Evolutionary conservation across 768 basidiomycete genomes (phyloP).

Genomic region (Leccinum boreale): DNA sequence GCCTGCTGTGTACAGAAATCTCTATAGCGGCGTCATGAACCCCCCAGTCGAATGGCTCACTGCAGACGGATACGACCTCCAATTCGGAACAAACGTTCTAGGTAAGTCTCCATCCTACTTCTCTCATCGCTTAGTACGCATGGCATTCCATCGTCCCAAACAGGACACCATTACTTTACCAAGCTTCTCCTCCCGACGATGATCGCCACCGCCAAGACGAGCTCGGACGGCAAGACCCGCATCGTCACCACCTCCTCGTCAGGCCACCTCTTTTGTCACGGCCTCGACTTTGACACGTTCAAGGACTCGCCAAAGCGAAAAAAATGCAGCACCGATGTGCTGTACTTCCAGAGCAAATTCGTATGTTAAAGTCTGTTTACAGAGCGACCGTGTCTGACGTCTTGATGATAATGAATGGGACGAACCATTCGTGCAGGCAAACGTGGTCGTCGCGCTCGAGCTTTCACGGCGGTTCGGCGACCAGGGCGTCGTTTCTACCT

Average conservation of each 20-base stretch:
- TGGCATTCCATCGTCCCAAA: neutral
- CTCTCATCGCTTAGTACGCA: neutral
- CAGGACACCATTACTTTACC: slow-evolving; percentile 63
- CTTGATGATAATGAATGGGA: neutral
- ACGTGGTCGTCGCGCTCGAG: slow-evolving; percentile 43
- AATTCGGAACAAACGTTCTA: slow-evolving; percentile 15
- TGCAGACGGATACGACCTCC: slow-evolving; percentile 47
- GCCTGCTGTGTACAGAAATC: neutral
- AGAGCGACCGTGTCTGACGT: neutral
- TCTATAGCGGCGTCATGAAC: slow-evolving; percentile 45
- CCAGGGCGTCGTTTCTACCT: slow-evolving; percentile 43
- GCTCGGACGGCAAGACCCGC: slow-evolving; percentile 43
- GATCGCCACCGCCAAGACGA: slow-evolving; percentile 35
- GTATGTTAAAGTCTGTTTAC: slow-evolving; percentile 22
- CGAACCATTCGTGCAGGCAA: slow-evolving; percentile 33
- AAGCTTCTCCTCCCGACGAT: slow-evolving; percentile 50
- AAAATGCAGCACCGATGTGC: slow-evolving; percentile 7
- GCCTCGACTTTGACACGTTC: slow-evolving; percentile 41
- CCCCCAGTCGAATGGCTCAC: slow-evolving; percentile 41
- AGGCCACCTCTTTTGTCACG: slow-evolving; percentile 29
- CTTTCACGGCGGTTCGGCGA: slow-evolving; percentile 45
- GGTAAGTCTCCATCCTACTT: slow-evolving; percentile 28
- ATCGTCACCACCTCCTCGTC: slow-evolving; percentile 47
- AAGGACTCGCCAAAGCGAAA: slow-evolving; percentile 33
- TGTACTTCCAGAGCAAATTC: slow-evolving; percentile 44